Conservation (phyloP, 257 asterid species). For the Datura wrightii region DNA sequence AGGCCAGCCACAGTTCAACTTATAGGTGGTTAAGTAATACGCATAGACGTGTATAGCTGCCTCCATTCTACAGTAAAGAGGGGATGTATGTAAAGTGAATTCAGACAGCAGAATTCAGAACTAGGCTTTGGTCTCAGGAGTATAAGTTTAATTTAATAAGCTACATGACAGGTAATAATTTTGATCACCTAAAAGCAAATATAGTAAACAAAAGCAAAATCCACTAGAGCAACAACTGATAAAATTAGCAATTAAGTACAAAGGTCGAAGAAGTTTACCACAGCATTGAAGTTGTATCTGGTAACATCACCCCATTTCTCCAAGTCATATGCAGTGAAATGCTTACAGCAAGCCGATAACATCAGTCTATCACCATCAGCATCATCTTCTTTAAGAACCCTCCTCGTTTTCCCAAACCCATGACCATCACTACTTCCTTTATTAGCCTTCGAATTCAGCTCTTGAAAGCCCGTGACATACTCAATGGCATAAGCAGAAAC, state of each 20-base stretch:
- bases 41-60: neutral
- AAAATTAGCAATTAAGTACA: neutral
- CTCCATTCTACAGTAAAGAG: neutral
- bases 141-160: neutral
- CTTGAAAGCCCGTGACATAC: conserved; percentile 77
- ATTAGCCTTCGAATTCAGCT: conserved; percentile 31
- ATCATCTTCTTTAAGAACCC: conserved; percentile 39
- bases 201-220: conserved; percentile 17
- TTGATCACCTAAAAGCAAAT: neutral
- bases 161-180: neutral
- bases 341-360: conserved; percentile 97
- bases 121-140: neutral
- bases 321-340: conserved; percentile 88
- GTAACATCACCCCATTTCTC: conserved; percentile 80
- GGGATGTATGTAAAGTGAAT: neutral
- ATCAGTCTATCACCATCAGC: conserved; percentile 48
- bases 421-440: neutral
- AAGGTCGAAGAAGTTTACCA: conserved; percentile 50
- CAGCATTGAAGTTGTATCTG: conserved; percentile 81
- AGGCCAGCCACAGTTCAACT: neutral
- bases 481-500: conserved; percentile 68
- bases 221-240: neutral
- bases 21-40: neutral
- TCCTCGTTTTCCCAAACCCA: conserved; percentile 26
- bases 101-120: neutral